Evolutionary conservation across 1,284 basidiomycete species (phyloP).

Genomic region (Rhodotorula sp.): DNA sequence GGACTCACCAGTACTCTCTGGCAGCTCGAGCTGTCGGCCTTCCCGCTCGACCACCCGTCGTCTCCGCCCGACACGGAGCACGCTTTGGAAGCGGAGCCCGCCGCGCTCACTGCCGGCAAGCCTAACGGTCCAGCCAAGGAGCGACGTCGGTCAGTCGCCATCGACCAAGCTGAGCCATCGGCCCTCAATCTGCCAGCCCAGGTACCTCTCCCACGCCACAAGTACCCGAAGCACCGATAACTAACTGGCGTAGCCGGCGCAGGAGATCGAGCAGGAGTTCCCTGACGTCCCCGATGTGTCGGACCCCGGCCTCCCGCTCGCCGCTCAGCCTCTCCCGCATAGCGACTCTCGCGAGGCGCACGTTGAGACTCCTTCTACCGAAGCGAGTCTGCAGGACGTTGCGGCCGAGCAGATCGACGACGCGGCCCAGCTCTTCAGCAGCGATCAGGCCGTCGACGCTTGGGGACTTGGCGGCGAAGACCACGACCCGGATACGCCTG

Average conservation of each 20-base stretch:
- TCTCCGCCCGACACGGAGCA: background rate
- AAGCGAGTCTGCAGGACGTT: background rate
- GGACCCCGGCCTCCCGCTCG: background rate
- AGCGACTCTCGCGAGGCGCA: conserved; percentile 1
- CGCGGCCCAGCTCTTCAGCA: background rate
- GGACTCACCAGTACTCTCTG: background rate
- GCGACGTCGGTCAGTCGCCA: background rate
- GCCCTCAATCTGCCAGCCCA: conserved; percentile 19
- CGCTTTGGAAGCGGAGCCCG: background rate
- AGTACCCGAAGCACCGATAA: background rate
- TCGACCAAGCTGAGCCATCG: background rate
- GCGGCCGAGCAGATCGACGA: conserved; percentile 4
- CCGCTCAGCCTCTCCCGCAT: conserved; percentile 16
- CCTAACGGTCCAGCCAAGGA: background rate
- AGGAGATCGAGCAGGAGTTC: conserved; percentile 12
- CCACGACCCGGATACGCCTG: background rate
- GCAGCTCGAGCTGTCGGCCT: conserved; percentile 3
- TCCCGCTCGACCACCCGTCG: background rate
- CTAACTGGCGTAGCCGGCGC: background rate
- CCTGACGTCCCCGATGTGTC: background rate
- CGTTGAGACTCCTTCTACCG: background rate
- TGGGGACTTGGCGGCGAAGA: conserved; percentile 13
- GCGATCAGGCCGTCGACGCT: background rate
- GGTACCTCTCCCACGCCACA: background rate
- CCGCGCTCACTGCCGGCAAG: background rate